phyloP scores from a whole-genome alignment of 139 green algal species.

The Closterium sp. region DNA sequence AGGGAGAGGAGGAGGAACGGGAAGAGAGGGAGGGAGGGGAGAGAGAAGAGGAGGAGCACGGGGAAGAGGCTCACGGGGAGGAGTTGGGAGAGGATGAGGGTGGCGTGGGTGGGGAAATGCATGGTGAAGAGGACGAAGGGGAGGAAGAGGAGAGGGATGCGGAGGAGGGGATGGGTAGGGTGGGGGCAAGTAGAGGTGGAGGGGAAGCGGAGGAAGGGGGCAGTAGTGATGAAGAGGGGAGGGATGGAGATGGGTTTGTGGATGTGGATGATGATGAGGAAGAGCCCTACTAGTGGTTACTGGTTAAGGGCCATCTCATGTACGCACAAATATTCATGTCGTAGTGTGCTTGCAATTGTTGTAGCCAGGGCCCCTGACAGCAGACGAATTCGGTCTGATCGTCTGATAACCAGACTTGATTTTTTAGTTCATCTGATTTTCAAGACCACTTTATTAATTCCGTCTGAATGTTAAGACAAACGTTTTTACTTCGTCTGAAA shows the following conservation, averaged over 20 bases:
- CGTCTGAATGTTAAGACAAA: too few relatives aligned
- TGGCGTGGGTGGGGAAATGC: constrained; percentile 10
- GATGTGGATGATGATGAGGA: constrained; percentile 1
- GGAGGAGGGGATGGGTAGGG: too few relatives aligned
- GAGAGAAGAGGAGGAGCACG: constrained; percentile 5
- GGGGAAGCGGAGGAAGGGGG: background rate
- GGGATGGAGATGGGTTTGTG: background rate
- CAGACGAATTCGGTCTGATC: too few relatives aligned
- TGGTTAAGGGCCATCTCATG: background rate
- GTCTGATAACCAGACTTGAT: too few relatives aligned
- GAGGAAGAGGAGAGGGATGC: background rate
- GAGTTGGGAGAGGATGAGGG: background rate
- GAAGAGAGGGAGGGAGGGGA: background rate
- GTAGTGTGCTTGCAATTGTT: background rate
- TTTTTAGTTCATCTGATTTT: too few relatives aligned
- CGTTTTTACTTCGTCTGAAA: too few relatives aligned
- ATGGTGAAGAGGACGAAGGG: background rate
- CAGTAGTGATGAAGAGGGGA: background rate
- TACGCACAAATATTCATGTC: too few relatives aligned
- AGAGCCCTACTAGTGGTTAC: background rate
- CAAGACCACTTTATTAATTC: too few relatives aligned
- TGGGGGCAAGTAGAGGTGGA: background rate
- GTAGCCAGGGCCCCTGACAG: too few relatives aligned
- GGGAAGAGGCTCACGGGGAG: background rate
- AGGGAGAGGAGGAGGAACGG: background rate